Base-by-base conservation (phyloP, 1,139 yeast genomes). In the Yamadazyma sp. region DNA sequence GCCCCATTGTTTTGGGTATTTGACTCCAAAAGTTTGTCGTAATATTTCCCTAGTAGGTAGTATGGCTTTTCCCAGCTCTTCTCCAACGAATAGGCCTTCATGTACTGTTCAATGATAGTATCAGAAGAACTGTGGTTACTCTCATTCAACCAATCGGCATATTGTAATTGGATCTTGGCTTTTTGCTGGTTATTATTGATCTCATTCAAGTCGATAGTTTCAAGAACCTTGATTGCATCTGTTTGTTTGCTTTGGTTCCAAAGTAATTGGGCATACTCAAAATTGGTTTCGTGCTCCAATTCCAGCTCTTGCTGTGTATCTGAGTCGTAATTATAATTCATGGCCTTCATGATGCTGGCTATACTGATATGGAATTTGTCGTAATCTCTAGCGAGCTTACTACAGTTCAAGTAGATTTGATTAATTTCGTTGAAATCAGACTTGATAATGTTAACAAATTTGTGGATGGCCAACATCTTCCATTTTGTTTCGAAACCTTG, bases 221-320 rank as follows among this genome's bases (percentile, higher is more conserved):
- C 59, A 36, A 91, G 66, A 8, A 81, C 73, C 39, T 84, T 80
- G 31, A 92, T 73, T 0, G 98, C 98, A 50, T 89, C 84, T 15
- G 92, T 79, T 47, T 82, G 89, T 46, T 88, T 94, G 1, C 95
- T 96, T 56, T 87, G 89, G 1, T 81, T 83, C 98, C 98, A 92
- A 36, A 89, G 61, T 7, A 94, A 70, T 43, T 87, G 82, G 0
- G 98, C 87, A 58, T 87, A 86, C 56, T 89, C 96, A 30, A 85
- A 69, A 44, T 81, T 83, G 1, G 94, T 68, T 24, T 69, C 69
- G 28, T 73, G 67, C 30, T 64, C 56, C 12, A 74, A 55, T 20
- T 33, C 43, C 30, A 32, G n/a, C 18, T 33, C 36, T 14, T 22
- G 34, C 7, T 32, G 27, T 5, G 30, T 25, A 11, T 11, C 20